Evolutionary conservation across 2,329 filamentous ascomycete species (phyloP).

Genomic region (Aspergillus amoenus): DNA sequence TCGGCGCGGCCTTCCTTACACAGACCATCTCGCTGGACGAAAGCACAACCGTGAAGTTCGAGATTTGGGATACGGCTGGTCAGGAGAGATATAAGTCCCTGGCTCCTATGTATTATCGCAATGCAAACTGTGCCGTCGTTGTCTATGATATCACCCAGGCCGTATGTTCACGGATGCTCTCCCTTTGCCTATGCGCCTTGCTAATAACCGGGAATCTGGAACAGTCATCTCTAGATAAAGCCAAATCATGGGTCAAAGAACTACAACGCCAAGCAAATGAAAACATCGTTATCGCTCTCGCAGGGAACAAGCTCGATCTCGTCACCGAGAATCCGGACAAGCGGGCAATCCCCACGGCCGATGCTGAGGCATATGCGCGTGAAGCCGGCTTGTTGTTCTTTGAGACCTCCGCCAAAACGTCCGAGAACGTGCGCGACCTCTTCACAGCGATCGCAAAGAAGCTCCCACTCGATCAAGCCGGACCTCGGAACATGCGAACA

Average conservation of each 20-base stretch:
- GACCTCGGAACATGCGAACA: conserved; percentile 78
- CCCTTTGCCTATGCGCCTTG: not conserved
- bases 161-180: conserved; percentile 56
- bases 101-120: conserved; percentile 99
- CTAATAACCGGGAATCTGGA: conserved; percentile 10
- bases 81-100: conserved; percentile 99
- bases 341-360: conserved; percentile 82
- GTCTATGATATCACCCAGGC: conserved; percentile 99
- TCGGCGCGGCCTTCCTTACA: conserved; percentile 96
- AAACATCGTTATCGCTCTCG: conserved; percentile 98
- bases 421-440: conserved; percentile 90
- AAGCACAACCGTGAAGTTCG: conserved; percentile 98
- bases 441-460: conserved; percentile 99
- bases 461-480: conserved; percentile 90
- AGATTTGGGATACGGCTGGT: conserved; percentile 98
- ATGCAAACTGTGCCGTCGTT: conserved; percentile 98
- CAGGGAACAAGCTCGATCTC: conserved; percentile 96
- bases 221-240: conserved; percentile 95
- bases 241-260: conserved; percentile 99
- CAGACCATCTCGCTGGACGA: conserved; percentile 98
- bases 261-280: conserved; percentile 98
- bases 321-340: conserved; percentile 94
- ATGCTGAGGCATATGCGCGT: conserved; percentile 91
- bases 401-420: conserved; percentile 96
- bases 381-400: conserved; percentile 96